Conservation (phyloP, 2,329 filamentous ascomycete genomes). For the Botrytis elliptica region DNA sequence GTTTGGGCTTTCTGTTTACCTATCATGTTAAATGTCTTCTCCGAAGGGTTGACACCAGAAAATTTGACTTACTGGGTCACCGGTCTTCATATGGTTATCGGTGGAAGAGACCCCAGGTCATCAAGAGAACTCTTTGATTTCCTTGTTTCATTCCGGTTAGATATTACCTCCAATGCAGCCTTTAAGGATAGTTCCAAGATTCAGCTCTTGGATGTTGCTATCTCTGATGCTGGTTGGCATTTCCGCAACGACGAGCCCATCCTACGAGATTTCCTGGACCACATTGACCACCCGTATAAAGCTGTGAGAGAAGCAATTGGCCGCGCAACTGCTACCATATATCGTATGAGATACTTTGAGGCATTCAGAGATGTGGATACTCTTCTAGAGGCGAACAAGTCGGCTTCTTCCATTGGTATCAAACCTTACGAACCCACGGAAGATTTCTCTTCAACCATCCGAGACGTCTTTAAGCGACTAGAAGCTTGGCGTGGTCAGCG, state of each 20-base stretch:
- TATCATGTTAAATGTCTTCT: slow-evolving; percentile 79
- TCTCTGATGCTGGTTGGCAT: slow-evolving; percentile 91
- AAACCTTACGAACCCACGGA: slow-evolving; percentile 77
- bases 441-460: slow-evolving; percentile 71
- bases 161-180: slow-evolving; percentile 92
- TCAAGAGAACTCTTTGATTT: slow-evolving; percentile 82
- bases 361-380: slow-evolving; percentile 78
- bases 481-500: slow-evolving; percentile 87
- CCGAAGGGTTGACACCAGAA: slow-evolving; percentile 90
- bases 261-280: slow-evolving; percentile 80
- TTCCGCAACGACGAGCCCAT: slow-evolving; percentile 90
- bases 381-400: slow-evolving; percentile 76
- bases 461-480: slow-evolving; percentile 72
- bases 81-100: slow-evolving; percentile 84
- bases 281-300: slow-evolving; percentile 97
- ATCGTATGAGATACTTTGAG: slow-evolving; percentile 89
- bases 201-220: slow-evolving; percentile 81
- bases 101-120: slow-evolving; percentile 85
- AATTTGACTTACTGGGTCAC: slow-evolving; percentile 94
- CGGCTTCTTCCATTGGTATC: slow-evolving; percentile 76
- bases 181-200: slow-evolving; percentile 99
- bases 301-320: slow-evolving; percentile 94
- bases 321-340: slow-evolving; percentile 81
- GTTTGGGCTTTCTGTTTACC: slow-evolving; percentile 92
- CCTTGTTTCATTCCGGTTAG: slow-evolving; percentile 80